A percentile compares a stretch with the other conserved stretches of the same genome.
Evolutionary conservation across 2,329 filamentous ascomycete genomes (phyloP).

Genomic region (Calonectria naviculata): DNA sequence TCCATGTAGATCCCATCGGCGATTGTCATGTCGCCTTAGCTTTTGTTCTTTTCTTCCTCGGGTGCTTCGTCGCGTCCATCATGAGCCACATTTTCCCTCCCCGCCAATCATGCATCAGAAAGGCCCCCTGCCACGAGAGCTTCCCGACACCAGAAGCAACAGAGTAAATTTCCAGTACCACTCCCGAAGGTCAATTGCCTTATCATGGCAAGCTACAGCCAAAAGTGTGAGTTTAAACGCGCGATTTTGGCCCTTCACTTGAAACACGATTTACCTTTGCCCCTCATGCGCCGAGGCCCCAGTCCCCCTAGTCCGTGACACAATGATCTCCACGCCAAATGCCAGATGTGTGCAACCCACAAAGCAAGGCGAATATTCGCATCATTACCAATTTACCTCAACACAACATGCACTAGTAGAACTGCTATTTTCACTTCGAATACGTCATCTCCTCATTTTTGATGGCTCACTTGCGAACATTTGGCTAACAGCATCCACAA

Average conservation of each 20-base stretch:
- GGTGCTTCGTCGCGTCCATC: not conserved
- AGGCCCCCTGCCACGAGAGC: not conserved
- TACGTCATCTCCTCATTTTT: not conserved
- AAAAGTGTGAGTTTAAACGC: not conserved
- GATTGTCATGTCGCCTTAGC: not conserved
- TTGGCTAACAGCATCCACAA: not conserved
- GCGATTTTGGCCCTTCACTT: not conserved
- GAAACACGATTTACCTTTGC: not conserved
- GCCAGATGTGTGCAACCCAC: not conserved
- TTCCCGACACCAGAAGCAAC: constrained; percentile 8
- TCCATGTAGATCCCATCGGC: not conserved
- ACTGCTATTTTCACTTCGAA: not conserved
- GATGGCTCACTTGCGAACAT: not conserved
- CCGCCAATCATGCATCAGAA: not conserved
- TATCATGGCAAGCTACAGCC: not conserved
- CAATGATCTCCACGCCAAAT: not conserved
- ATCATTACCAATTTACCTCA: not conserved
- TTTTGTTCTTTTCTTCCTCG: not conserved
- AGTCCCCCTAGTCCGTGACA: not conserved
- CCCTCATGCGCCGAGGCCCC: not conserved
- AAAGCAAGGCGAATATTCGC: not conserved
- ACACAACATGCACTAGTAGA: not conserved
- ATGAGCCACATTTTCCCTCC: not conserved
- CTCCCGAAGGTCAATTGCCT: not conserved
- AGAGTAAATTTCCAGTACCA: constrained; percentile 6